Evolutionary conservation across 805 yeast genomes (phyloP), one percentile per base, ranked within the genome.

Genomic region (Monosporozyma servazzii): DNA sequence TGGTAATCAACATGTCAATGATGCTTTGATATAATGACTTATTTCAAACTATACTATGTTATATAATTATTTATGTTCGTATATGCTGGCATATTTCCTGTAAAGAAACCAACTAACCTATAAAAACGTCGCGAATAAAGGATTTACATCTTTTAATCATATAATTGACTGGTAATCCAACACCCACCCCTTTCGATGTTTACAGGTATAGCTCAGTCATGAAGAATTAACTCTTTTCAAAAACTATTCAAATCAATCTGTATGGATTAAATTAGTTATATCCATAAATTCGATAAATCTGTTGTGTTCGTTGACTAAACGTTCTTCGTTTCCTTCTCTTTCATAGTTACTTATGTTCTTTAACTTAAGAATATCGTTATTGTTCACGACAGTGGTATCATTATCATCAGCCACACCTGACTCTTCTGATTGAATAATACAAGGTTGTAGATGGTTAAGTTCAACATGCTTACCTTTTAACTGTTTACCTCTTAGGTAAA

Each of bases 301-400:
- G 2, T 48, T 48, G 37, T 66, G 47, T 52, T 64, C 71, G 5
- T 59, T 58, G 3, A 48, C 43, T 15, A 62, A 51, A 20, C 65
- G 54, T 10, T 51, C 47, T 15, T 60, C 61, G 49, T 65, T 65
- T 1, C 75, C 75, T 44, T 71, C 75, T 51, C 75, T 64, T 53
- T 71, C 75, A 53, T 61, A 71, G 58, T 72, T 69, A 3, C 55
- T 41, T 7, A 65, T 30, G 8, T 48, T 39, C 2, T 37, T 21
- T 29, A 50, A 11, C 3, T 10, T 48, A 15, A 29, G 18, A 15
- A 17, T 20, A 13, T 17, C 10, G n/a, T n/a, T 7, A 11, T 25
- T 40, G 5, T 20, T 23, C 6, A 33, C 29, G 3, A 42, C 41
- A 17, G 21, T 30, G 9, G 30, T 7, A 21, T 29, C 17, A 2